Evolutionary conservation across 2,329 filamentous ascomycete species (phyloP).

Genomic region (Trichoderma afroharzianum): DNA sequence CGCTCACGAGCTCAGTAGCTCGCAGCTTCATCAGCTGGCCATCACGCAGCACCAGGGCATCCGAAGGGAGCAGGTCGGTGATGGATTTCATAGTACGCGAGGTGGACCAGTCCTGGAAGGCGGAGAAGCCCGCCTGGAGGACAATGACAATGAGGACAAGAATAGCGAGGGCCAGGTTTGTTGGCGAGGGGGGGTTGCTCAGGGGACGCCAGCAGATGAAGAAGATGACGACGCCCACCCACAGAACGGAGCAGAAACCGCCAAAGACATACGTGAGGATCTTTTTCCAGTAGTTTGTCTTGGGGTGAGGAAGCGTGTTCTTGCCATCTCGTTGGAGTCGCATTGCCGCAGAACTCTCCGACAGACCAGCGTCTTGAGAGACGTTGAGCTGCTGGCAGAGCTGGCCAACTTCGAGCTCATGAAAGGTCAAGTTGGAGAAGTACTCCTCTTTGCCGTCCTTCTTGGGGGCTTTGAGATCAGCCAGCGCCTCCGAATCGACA

Average conservation of each 20-base stretch:
- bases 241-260: conserved; percentile 46
- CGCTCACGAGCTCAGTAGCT: conserved; percentile 42
- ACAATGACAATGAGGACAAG: conserved; percentile 46
- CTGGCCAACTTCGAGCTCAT: conserved; percentile 33
- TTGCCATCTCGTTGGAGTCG: conserved; percentile 39
- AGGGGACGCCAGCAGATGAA: conserved; percentile 48
- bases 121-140: conserved; percentile 44
- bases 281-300: conserved; percentile 42
- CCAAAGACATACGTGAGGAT: conserved; percentile 43
- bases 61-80: conserved; percentile 41
- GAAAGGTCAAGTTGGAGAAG: conserved; percentile 39
- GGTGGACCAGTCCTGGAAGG: conserved; percentile 48
- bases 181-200: conserved; percentile 40
- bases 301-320: conserved; percentile 40
- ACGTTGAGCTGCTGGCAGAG: conserved; percentile 41
- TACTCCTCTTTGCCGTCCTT: conserved; percentile 38
- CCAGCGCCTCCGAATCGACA: conserved; percentile 23
- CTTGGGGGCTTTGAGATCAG: conserved; percentile 29
- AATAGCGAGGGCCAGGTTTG: conserved; percentile 44
- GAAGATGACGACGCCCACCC: conserved; percentile 46
- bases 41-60: conserved; percentile 43
- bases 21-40: conserved; percentile 39
- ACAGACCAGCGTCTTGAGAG: conserved; percentile 32
- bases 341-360: conserved; percentile 30
- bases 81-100: conserved; percentile 46